Evolutionary conservation across 345 rosid genomes (phyloP), one percentile per base, ranked within the genome.

Genomic region (Ceriops decandra): DNA sequence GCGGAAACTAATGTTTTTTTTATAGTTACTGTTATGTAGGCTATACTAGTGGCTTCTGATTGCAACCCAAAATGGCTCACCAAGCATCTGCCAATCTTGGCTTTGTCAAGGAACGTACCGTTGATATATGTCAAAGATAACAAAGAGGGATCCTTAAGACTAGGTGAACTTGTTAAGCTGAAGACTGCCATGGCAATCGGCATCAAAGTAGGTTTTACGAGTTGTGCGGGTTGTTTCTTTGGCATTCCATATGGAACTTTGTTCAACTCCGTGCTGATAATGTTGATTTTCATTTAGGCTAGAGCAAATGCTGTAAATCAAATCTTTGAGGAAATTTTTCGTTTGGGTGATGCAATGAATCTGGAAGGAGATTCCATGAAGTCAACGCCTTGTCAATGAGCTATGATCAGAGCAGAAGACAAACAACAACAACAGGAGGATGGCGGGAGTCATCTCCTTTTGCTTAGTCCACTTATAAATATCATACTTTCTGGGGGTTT

Each of bases 11-110:
- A 42, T 24, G 26, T 11, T 4, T 15, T 42, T 42, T 42, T 42
- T 15, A 42, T 42, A 42, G 49, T 42, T 13, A 42, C 17, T 13
- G 3, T 42, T 3, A 20, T 65, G 72, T 69, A 91, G 97, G 91
- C 79, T 24, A 74, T 89, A 69, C 75, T 91, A 47, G 35, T 88
- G 9, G 95, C 91, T 53, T 79, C 80, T 1, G 93, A 91, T 64
- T 84, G 91, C 83, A 82, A 85, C 75, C 91, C 97, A 4, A 79
- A 83, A 74, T 87, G 85, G 87, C 80, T 87, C n/a, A 85, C 85
- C 19, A 86, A 80, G 69, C 95, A 91, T 72, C 75, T 91, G 62
- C 90, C 88, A 0, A 75, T 68, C 76, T 77, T 91, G 66, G 93
- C 93, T 68, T 72, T 79, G 27, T 86, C 91, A 1, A 82, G 85